These are phyloP conservation scores for Balakata baccata DNA, from an alignment of 345 rosid genomes.

Conservation along the genomic window DNA sequence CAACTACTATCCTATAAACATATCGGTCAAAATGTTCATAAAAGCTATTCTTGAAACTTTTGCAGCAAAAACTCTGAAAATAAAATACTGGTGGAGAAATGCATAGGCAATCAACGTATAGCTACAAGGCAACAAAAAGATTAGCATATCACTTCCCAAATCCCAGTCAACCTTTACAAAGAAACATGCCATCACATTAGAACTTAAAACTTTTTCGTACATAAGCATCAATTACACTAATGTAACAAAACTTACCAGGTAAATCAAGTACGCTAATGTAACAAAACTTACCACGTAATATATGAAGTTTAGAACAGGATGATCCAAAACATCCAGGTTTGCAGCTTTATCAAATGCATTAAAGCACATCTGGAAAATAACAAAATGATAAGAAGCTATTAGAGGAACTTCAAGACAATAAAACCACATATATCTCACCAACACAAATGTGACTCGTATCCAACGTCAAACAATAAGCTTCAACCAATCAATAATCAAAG, in stretches of 20 bases:
- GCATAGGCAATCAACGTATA: too few relatives aligned
- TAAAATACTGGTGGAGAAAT: too few relatives aligned
- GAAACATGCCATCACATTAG: neutral
- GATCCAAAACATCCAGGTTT: constrained; percentile 76
- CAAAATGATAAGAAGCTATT: constrained; percentile 5
- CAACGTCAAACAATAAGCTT: neutral
- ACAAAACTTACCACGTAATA: constrained; percentile 66
- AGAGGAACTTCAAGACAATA: constrained; percentile 9
- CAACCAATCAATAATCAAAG: neutral
- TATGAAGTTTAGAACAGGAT: constrained; percentile 75
- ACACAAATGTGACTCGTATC: neutral
- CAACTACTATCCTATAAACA: neutral
- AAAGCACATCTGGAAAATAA: constrained; percentile 59
- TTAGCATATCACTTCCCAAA: neutral
- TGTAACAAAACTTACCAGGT: constrained; percentile 51
- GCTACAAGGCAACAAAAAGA: neutral
- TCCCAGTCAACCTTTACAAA: neutral
- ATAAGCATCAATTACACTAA: neutral
- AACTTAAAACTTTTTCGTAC: neutral
- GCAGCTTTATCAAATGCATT: constrained; percentile 80
- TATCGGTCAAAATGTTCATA: neutral
- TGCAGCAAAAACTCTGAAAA: neutral
- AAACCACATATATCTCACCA: neutral
- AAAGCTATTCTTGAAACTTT: neutral
- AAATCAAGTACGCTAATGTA: constrained; percentile 15